Conservation (phyloP, 106 monocot species). For the Xerophyta viscosa region DNA sequence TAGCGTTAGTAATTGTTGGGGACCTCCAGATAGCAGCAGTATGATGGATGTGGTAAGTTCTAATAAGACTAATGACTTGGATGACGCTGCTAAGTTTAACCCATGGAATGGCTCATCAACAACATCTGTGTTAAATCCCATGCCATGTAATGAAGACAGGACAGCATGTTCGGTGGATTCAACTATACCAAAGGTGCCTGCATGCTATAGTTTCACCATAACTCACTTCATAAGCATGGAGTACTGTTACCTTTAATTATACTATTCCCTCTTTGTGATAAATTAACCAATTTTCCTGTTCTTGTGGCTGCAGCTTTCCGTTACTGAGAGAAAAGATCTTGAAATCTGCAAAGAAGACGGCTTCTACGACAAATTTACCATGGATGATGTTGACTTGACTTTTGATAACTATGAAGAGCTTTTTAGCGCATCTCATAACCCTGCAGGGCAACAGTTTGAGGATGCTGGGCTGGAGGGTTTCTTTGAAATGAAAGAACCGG, state of each 20-base stretch:
- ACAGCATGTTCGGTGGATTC: conserved; percentile 4
- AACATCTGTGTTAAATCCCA: conserved; percentile 2
- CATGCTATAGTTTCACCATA: too few species aligned
- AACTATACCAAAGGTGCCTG: conserved; percentile 6
- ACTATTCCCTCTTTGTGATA: too few species aligned
- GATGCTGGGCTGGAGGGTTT: conserved; percentile 35
- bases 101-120: conserved; percentile 8
- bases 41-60: background rate
- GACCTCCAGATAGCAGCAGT: conserved; percentile 4
- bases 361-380: conserved; percentile 7
- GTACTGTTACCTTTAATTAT: too few species aligned
- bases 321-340: conserved; percentile 6
- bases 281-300: too few species aligned
- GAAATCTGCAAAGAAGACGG: conserved; percentile 10
- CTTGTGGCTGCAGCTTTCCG: background rate
- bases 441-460: conserved; percentile 24
- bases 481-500: conserved; percentile 27
- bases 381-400: conserved; percentile 20
- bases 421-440: conserved; percentile 29
- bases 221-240: too few species aligned
- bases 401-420: conserved; percentile 50
- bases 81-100: conserved; percentile 2
- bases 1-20: conserved; percentile 7
- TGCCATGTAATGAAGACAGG: conserved; percentile 4
- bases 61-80: background rate